A percentile compares a stretch with the other conserved stretches of the same genome.
phyloP scores from a whole-genome alignment of 169 alveolate species.

The Plasmodium coatneyi region DNA sequence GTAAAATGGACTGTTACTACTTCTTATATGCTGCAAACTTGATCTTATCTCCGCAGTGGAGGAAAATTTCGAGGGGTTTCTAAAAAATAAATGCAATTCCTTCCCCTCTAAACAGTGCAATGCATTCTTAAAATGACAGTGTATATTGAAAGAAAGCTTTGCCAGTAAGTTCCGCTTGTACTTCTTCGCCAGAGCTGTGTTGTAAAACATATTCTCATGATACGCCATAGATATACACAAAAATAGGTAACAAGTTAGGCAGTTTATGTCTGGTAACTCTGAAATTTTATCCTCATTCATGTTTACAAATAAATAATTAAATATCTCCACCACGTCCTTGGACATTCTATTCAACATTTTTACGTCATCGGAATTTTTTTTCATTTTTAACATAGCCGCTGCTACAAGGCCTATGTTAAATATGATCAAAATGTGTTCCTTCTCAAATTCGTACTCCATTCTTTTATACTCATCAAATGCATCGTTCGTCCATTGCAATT shows the following conservation, averaged over 20 bases:
- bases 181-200: conserved; percentile 58
- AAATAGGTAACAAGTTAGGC: conserved; percentile 34
- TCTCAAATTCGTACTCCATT: conserved; percentile 54
- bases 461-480: conserved; percentile 44
- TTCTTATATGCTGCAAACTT: conserved; percentile 49
- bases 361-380: conserved; percentile 34
- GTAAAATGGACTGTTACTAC: conserved; percentile 22
- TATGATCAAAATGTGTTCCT: conserved; percentile 29
- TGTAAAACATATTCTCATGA: conserved; percentile 75
- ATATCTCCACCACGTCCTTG: conserved; percentile 33
- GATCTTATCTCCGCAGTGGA: neutral
- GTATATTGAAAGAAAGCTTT: conserved; percentile 39
- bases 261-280: conserved; percentile 42
- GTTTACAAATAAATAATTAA: conserved; percentile 44
- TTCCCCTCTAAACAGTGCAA: conserved; percentile 46
- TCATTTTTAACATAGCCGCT: conserved; percentile 27
- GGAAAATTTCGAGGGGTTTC: neutral
- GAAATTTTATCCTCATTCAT: conserved; percentile 26
- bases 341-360: conserved; percentile 64
- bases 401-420: conserved; percentile 42
- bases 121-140: conserved; percentile 38
- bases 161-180: conserved; percentile 62
- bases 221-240: conserved; percentile 54
- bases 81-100: conserved; percentile 10
- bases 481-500: conserved; percentile 30